Evolutionary conservation across 2,329 filamentous ascomycete genomes (phyloP), one percentile per base, ranked within the genome.

Genomic region (Cercospora canescens): DNA sequence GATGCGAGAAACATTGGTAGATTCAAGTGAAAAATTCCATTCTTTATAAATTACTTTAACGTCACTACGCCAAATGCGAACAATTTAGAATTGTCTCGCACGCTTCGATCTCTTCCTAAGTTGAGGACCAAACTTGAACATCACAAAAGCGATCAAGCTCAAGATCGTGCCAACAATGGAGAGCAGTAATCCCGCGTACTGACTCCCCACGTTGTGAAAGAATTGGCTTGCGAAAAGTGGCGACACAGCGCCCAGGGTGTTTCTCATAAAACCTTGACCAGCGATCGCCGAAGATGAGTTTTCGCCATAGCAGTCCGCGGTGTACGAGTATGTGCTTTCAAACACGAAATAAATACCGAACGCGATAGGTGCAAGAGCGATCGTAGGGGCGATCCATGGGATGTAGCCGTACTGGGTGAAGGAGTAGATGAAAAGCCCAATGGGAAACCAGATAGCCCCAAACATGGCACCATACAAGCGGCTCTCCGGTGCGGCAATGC

Each of bases 341-440:
- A 81, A 81, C 28, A 81, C 82, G 75, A 85, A 86, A 80, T 82
- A 85, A 73, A 86, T 85, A 5, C 84, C 84, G 63, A 85, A 80
- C 3, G 82, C 79, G 60, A 85, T 85, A 8, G 82, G 81, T 0
- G 79, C 82, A 2, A 86, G 79, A 14, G 80, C 81, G 58, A 85
- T 81, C 34, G 79, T 76, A 1, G 83, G 83, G 0, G 80, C 83
- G 59, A 84, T 80, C 84, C 84, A 86, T 60, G 72, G 76, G 1
- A 85, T 72, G 60, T 79, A 77, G 4, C 75, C 79, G 72, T 85
- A 85, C 71, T 85, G 83, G 1, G 83, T 85, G 77, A 85, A 85
- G 41, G 78, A 80, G 79, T 85, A 86, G 73, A 86, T 82, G 77
- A 84, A 84, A 1, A 84, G 78, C 16, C 82, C 82, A 52, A 84